These are phyloP conservation scores for Botrytis medusae DNA, from an alignment of 2,329 filamentous ascomycete species.

Conservation along the genomic window DNA sequence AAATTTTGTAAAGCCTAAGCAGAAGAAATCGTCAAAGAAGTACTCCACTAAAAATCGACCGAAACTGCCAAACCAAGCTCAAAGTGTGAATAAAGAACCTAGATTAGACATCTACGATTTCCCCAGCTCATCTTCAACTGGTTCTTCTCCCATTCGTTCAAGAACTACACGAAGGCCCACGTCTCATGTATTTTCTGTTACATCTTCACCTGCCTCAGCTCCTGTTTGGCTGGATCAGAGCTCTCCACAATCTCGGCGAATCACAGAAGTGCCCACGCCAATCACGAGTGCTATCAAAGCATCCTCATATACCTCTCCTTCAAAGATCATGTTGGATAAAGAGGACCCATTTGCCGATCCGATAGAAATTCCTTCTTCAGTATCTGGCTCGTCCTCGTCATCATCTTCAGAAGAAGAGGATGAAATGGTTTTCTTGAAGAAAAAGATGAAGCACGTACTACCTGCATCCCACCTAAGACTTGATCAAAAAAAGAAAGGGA, in stretches of 20 bases:
- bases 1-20: background rate
- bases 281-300: constrained; percentile 36
- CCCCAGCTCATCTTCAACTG: constrained; percentile 44
- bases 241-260: constrained; percentile 11
- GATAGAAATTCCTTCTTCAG: constrained; percentile 20
- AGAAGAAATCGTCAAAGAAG: constrained; percentile 26
- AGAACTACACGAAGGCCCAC: constrained; percentile 11
- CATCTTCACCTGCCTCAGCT: constrained; percentile 28
- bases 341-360: constrained; percentile 32
- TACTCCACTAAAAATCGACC: constrained; percentile 32
- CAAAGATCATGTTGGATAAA: constrained; percentile 28
- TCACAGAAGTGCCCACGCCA: constrained; percentile 33
- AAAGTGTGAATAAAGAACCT: background rate
- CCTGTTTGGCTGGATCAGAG: constrained; percentile 24
- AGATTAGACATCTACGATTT: constrained; percentile 40
- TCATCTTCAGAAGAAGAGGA: constrained; percentile 37
- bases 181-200: constrained; percentile 27
- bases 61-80: background rate
- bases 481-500: constrained; percentile 49
- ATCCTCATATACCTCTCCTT: constrained; percentile 14
- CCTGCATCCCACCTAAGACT: constrained; percentile 67
- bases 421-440: constrained; percentile 34
- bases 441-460: constrained; percentile 57
- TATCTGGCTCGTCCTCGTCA: constrained; percentile 25
- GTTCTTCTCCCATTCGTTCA: constrained; percentile 34